Evolutionary conservation across 139 green algal genomes (phyloP), one percentile per base, ranked within the genome.

Genomic region (Chlamydomonas eustigma): DNA sequence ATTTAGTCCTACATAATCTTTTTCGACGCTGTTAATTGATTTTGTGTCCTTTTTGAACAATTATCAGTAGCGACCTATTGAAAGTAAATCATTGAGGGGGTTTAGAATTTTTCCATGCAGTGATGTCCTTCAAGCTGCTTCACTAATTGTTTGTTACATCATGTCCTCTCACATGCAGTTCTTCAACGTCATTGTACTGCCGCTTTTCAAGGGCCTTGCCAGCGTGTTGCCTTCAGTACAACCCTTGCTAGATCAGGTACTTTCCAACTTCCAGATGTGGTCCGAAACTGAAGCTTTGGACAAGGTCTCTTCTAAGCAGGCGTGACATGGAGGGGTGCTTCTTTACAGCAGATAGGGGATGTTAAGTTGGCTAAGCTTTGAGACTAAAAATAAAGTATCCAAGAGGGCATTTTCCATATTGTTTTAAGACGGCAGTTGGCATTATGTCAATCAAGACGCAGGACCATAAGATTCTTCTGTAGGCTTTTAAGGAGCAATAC

Each of bases 151-250:
- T 18, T 18, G 12, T 58, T 18, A 12, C 44, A 28, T 18, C 44
- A 12, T 18, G 12, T 18, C 18, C 12, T 18, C 18, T 18, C 44
- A 12, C 44, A 58, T 58, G 44, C 44, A 58, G 12, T 68, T 68
- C 52, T 68, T 68, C 52, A 68, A 28, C 52, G 52, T 68, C 6
- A 31, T 68, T 28, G 52, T 31, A 25, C 52, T 68, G 4, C 52
- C 52, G 6, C 52, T 68, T 25, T 68, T 68, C 52, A 58, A 58
- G 18, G 44, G 12, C 44, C 44, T 58, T 12, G 44, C 44, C 44
- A 18, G 12, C 44, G 44, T 58, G 44, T 18, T 58, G 44, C 44
- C 44, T 12, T 12, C 44, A 28, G 44, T 58, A 58, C 12, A 58
- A 18, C 44, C 44, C 12, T 18, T 58, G 44, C 44, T 58, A 58